phyloP scores from a whole-genome alignment of 1,284 basidiomycete genomes.

The Trametes sp. region DNA sequence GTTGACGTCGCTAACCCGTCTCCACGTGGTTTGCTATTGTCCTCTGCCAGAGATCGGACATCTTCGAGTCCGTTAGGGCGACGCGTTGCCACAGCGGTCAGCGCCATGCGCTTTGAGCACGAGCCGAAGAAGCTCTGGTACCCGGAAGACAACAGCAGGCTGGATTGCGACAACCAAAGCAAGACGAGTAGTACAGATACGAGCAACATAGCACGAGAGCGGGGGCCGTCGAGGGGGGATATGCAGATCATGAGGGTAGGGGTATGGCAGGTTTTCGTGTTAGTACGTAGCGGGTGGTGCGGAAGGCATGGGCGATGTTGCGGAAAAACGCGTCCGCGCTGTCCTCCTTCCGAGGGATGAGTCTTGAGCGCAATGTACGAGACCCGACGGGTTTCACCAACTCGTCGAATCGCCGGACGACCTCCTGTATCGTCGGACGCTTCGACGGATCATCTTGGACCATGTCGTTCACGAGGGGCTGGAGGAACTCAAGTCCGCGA shows the following conservation, averaged over 20 bases:
- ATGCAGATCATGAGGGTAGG: not conserved
- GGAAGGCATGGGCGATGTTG: slow-evolving; percentile 5
- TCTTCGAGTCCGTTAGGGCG: too few species aligned
- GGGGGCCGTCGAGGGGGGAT: not conserved
- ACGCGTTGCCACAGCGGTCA: too few species aligned
- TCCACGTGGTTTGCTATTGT: too few species aligned
- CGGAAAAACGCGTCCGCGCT: not conserved
- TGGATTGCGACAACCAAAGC: too few species aligned
- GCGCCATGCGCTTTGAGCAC: too few species aligned
- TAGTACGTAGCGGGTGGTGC: slow-evolving; percentile 10
- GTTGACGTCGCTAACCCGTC: too few species aligned
- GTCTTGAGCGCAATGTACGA: slow-evolving; percentile 19
- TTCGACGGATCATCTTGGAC: slow-evolving; percentile 27
- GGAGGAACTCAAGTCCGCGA: slow-evolving; percentile 22
- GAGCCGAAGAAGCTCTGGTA: too few species aligned
- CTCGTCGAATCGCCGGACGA: slow-evolving; percentile 19
- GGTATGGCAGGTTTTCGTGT: slow-evolving; percentile 9
- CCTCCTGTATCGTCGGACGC: slow-evolving; percentile 28
- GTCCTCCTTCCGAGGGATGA: slow-evolving; percentile 5
- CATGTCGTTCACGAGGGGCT: slow-evolving; percentile 27
- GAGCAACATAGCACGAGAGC: too few species aligned
- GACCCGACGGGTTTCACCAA: not conserved
- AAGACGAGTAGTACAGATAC: too few species aligned
- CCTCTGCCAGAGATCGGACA: too few species aligned
- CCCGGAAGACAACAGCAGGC: too few species aligned